Evolutionary conservation across 2,329 filamentous ascomycete genomes (phyloP), one percentile per base, ranked within the genome.

Genomic region (Trichoderma lentiforme): DNA sequence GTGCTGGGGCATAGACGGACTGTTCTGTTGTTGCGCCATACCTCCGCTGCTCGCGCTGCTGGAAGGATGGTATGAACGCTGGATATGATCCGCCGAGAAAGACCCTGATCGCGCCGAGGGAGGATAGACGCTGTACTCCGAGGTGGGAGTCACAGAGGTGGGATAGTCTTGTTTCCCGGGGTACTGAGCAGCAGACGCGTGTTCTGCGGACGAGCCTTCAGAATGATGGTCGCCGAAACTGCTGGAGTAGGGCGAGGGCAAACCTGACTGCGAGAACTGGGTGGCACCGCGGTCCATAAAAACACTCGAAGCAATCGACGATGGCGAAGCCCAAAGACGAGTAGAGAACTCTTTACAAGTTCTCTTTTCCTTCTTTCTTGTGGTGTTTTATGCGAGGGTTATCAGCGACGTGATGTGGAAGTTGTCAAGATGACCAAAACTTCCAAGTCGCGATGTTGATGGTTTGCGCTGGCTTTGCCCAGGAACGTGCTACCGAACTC

Each of bases 21-120:
- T 97, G 92, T 93, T 93, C 92, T 94, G 85, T 85, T 87, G 90
- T 93, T 97, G 94, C 90, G 95, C 94, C 95, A 98, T 98, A 91
- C 91, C 92, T 90, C 90, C 92, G 84, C 83, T 85, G 84, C 91
- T 89, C 84, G 90, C 90, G 84, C 88, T 90, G 84, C 88, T 90
- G 83, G 93, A 86, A 83, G 91, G 90, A 84, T 94, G 92, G 86
- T 96, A 96, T 80, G 91, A 88, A 78, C 94, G 92, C 84, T 93
- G 91, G 82, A 96, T 89, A 83, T 97, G 94, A 79, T 97, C 94
- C 82, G 93, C 94, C 82, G 93, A 92, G 80, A 95, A 97, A 73
- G 92, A 91, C 83, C 91, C 90, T 82, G 93, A 95, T 81, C 93
- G 92, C 82, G 93, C 92, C 75, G 89, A 89, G 70, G 85, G 82